A percentile compares a stretch with the other conserved stretches of the same genome.
These are phyloP conservation scores for Triticum urartu DNA, from an alignment of 176 grass and related monocot species.

Conservation along the genomic window DNA sequence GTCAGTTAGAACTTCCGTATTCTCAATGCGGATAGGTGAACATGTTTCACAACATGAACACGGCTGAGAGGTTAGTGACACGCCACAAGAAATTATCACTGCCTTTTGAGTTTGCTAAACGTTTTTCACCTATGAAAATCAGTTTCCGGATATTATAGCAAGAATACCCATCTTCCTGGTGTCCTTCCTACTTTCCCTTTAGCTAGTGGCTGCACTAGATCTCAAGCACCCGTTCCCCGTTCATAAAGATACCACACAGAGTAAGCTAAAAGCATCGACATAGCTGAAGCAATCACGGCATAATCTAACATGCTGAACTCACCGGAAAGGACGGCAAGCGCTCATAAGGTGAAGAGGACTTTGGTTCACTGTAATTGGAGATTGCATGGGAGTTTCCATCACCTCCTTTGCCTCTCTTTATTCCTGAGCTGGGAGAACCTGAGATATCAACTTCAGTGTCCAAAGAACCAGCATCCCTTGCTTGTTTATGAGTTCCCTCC, in stretches of 20 bases:
- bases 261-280: not conserved
- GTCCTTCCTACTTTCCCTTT: not conserved
- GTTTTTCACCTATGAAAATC: not conserved
- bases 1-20: not conserved
- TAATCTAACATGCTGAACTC: not conserved
- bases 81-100: not conserved
- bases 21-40: not conserved
- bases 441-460: not conserved
- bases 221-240: not conserved
- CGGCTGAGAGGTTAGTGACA: not conserved
- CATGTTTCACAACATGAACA: not conserved
- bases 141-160: not conserved
- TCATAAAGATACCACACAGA: not conserved
- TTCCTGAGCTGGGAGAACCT: not conserved
- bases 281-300: not conserved
- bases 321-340: not conserved
- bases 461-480: not conserved
- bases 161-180: not conserved
- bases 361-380: not conserved
- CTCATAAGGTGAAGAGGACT: not conserved
- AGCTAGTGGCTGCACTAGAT: not conserved
- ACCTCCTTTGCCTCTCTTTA: not conserved
- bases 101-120: not conserved
- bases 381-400: not conserved
- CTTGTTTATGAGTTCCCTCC: conserved; percentile 14